Percentiles rank a stretch among this genome's conserved stretches.
Conservation (phyloP, 768 basidiomycete species). For the Boletellus ananiceps region DNA sequence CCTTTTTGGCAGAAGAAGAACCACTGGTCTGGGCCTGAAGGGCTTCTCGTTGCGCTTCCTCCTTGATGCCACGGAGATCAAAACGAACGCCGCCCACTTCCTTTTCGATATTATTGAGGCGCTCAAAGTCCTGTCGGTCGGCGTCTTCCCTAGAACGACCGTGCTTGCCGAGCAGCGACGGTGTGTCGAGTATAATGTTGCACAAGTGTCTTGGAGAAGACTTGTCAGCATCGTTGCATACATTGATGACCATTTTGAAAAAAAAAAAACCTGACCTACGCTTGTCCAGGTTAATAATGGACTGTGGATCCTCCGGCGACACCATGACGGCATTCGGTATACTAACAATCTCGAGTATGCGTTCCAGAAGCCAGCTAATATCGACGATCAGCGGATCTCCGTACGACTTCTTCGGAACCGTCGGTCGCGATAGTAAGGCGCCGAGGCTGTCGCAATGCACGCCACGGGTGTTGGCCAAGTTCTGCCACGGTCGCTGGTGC, state of each 20-base stretch:
- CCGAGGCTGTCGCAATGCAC: slow-evolving; percentile 57
- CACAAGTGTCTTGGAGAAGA: slow-evolving; percentile 51
- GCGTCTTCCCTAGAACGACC: slow-evolving; percentile 49
- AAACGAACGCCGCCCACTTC: slow-evolving; percentile 59
- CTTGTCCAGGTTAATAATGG: slow-evolving; percentile 77
- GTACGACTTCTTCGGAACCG: slow-evolving; percentile 39
- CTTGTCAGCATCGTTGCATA: slow-evolving; percentile 8
- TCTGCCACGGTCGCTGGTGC: slow-evolving; percentile 75
- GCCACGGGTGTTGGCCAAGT: slow-evolving; percentile 59
- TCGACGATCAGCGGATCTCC: slow-evolving; percentile 62
- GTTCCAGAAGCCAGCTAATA: slow-evolving; percentile 79
- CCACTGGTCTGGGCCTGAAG: slow-evolving; percentile 39
- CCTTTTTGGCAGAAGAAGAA: slow-evolving; percentile 48
- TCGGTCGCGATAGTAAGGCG: slow-evolving; percentile 51
- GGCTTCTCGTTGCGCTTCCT: slow-evolving; percentile 69
- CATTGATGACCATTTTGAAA: background rate
- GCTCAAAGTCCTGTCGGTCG: slow-evolving; percentile 66
- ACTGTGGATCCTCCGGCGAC: slow-evolving; percentile 46
- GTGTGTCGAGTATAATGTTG: slow-evolving; percentile 55
- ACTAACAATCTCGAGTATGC: slow-evolving; percentile 74
- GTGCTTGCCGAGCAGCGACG: slow-evolving; percentile 40
- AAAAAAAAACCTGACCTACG: slow-evolving; percentile 48
- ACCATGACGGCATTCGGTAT: slow-evolving; percentile 66
- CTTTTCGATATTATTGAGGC: slow-evolving; percentile 70
- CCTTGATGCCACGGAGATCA: slow-evolving; percentile 68